Conservation (phyloP, 768 basidiomycete genomes). For the Podaxis sp. region DNA sequence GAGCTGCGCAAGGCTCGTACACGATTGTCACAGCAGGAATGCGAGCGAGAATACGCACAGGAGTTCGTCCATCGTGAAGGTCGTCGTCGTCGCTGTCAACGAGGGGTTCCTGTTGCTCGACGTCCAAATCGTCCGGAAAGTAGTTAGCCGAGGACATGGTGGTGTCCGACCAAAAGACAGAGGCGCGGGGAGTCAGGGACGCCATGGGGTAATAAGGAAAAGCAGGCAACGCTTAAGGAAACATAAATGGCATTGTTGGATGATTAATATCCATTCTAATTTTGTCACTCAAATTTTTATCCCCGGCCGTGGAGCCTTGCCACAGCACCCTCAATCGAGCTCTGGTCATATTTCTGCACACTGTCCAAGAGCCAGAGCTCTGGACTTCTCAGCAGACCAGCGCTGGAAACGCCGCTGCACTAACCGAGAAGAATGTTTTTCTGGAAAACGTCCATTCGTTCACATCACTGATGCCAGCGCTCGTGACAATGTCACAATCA, state of each 20-base stretch:
- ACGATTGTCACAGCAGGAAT: slow-evolving; percentile 10
- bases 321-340: not conserved
- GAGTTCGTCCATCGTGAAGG: slow-evolving; percentile 44
- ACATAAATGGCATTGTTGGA: not conserved
- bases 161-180: slow-evolving; percentile 16
- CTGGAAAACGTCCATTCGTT: not conserved
- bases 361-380: not conserved
- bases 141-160: slow-evolving; percentile 32
- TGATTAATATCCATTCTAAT: not conserved
- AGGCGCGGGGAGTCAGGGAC: slow-evolving; percentile 17
- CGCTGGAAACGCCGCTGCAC: not conserved
- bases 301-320: not conserved
- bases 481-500: not conserved
- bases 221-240: not conserved
- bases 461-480: not conserved
- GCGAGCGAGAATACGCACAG: slow-evolving; percentile 27
- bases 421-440: not conserved
- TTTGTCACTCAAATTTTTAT: not conserved
- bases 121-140: slow-evolving; percentile 35
- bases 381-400: not conserved
- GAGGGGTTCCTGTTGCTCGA: slow-evolving; percentile 34
- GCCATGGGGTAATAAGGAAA: slow-evolving; percentile 7
- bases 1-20: slow-evolving; percentile 32
- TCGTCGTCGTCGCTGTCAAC: slow-evolving; percentile 24
- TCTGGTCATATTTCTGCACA: not conserved